phyloP scores from a whole-genome alignment of 768 basidiomycete species.

The Tricholoma bakamatsutake region DNA sequence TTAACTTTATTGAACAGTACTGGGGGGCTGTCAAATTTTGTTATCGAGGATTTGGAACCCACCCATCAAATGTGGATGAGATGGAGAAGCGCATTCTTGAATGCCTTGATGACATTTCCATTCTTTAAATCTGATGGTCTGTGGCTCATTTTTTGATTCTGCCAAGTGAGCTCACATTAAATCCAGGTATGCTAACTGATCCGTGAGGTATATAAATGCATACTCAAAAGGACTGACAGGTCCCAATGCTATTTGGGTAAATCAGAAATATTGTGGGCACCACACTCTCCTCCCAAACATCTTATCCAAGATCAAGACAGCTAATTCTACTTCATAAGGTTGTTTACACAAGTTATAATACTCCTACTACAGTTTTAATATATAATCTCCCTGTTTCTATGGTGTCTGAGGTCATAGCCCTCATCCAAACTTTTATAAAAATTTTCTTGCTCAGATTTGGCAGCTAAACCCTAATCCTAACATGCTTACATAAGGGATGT shows the following conservation, averaged over 20 bases:
- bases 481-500: no score
- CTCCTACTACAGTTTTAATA: not conserved
- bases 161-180: not conserved
- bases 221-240: not conserved
- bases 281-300: not conserved
- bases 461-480: no score
- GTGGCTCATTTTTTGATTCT: slow-evolving; percentile 1
- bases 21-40: slow-evolving; percentile 29
- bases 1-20: slow-evolving; percentile 8
- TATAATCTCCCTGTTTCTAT: not conserved
- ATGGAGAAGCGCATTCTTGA: slow-evolving; percentile 22
- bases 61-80: slow-evolving; percentile 17
- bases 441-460: no score
- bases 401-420: not conserved
- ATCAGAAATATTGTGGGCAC: not conserved
- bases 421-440: not conserved
- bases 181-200: not conserved
- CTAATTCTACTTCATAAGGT: not conserved
- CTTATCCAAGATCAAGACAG: not conserved
- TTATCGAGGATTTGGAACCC: slow-evolving; percentile 18
- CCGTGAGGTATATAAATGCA: not conserved
- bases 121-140: slow-evolving; percentile 15
- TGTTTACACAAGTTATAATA: not conserved
- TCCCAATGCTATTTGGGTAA: not conserved
- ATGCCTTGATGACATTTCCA: slow-evolving; percentile 22